Base-by-base conservation (phyloP, 78 protist genomes). In the Monocercomonoides exilis region DNA sequence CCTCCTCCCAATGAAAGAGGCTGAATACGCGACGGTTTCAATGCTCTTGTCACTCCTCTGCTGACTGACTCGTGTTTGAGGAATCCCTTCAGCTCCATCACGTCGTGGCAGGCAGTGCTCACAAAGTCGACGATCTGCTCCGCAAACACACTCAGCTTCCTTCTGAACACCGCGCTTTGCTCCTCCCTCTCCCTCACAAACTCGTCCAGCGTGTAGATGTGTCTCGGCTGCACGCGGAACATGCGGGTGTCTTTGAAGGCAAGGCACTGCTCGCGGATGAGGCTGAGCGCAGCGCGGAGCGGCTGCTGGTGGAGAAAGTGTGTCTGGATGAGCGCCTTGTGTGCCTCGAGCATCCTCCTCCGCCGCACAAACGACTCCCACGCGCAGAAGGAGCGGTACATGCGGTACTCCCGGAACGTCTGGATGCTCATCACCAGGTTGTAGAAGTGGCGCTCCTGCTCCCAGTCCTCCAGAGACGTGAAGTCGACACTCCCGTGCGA, bases 381-480 rank as follows among this genome's bases (percentile, higher is more conserved):
- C 82, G 82, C 82, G 42, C 45, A 5, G 11, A 79, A 79, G 6
- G 42, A 38, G 6, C 21, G 6, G 45, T 6, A 85, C 43, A 2
- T 2, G 6, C 90, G 85, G 87, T 84, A 91, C 77, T 85, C 3
- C 11, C 0, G 0, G 90, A 94, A 90, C 85, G 92, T 41, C 32
- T 89, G 88, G 81, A 94, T 86, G 43, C 43, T 4, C 77, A 46
- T 33, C 79, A 94, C 35, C 43, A 41, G 41, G 41, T 6, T 0
- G 87, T 85, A 90, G 38, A 77, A 21, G 33, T 0, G 0, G 5
- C 80, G 0, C 84, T 94, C 94, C 6, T 64, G 33, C 44, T 64
- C 42, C 94, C 94, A 94, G 36, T 43, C 85, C n/a, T 82, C 89
- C 1, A 94, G 91, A 2, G 89, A 38, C 2, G 86, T 85, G 84